Evolutionary conservation across 2,329 filamentous ascomycete genomes (phyloP).

Genomic region (Diaporthe sp.): DNA sequence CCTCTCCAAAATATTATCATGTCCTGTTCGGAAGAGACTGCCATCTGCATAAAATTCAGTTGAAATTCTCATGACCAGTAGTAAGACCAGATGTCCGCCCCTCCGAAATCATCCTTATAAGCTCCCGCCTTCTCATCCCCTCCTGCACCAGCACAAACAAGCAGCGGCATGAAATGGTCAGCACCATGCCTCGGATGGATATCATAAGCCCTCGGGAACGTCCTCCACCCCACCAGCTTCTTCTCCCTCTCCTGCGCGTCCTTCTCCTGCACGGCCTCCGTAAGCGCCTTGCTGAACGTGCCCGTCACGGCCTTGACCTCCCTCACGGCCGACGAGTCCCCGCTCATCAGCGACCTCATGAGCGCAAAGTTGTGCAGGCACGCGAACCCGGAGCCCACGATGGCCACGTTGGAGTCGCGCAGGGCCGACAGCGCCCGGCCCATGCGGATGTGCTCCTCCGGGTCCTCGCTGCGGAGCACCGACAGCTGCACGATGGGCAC

Average conservation of each 20-base stretch:
- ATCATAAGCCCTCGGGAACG: conserved; percentile 60
- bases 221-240: conserved; percentile 62
- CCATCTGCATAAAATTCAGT: background rate
- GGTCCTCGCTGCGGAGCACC: conserved; percentile 65
- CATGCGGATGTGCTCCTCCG: conserved; percentile 63
- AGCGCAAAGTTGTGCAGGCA: conserved; percentile 67
- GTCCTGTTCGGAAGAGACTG: no score
- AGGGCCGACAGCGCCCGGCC: conserved; percentile 65
- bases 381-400: conserved; percentile 72
- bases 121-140: conserved; percentile 27
- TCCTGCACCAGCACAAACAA: conserved; percentile 54
- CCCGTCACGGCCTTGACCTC: conserved; percentile 48
- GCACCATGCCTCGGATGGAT: conserved; percentile 68
- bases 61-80: conserved; percentile 24
- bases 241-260: conserved; percentile 52
- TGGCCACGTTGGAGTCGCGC: conserved; percentile 66
- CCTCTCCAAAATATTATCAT: background rate
- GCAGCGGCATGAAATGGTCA: conserved; percentile 71
- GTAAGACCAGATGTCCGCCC: conserved; percentile 25
- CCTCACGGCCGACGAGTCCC: conserved; percentile 42
- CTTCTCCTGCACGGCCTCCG: conserved; percentile 53
- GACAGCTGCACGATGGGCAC: conserved; percentile 70
- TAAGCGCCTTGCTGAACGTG: conserved; percentile 63
- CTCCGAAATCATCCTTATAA: conserved; percentile 29
- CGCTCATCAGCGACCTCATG: conserved; percentile 56